A percentile compares a stretch with the other conserved stretches of the same genome.
phyloP scores from a whole-genome alignment of 148 eudicot species.

The Nepenthes gracilis region DNA sequence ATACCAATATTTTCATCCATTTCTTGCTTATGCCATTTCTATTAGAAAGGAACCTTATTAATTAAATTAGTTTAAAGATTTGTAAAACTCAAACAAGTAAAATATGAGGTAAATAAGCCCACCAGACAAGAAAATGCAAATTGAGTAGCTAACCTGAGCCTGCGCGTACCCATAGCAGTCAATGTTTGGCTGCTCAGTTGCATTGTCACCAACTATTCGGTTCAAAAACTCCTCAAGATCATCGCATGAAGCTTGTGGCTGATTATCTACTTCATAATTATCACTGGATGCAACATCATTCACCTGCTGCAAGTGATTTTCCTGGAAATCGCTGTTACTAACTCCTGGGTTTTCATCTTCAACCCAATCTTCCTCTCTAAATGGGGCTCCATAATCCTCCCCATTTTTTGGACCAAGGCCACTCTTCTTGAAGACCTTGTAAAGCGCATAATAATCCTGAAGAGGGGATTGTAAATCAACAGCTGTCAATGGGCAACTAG shows the following conservation, averaged over 20 bases:
- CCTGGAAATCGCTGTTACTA: conserved; percentile 10
- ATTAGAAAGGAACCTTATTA: too few species aligned
- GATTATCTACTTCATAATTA: conserved; percentile 6
- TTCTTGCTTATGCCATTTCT: too few species aligned
- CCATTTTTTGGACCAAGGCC: conserved; percentile 97
- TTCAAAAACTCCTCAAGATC: conserved; percentile 46
- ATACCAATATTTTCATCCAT: too few species aligned
- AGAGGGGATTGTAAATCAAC: neutral
- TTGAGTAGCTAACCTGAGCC: conserved; percentile 17
- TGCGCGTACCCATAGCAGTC: conserved; percentile 14
- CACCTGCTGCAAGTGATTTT: conserved; percentile 13
- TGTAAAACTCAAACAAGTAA: neutral
- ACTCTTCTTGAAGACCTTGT: conserved; percentile 86
- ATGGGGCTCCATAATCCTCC: conserved; percentile 93
- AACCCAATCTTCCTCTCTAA: conserved; percentile 86
- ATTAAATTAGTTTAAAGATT: neutral
- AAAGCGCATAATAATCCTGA: conserved; percentile 60
- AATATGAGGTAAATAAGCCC: neutral
- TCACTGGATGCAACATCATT: conserved; percentile 11
- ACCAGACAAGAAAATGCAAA: neutral
- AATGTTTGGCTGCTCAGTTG: conserved; percentile 13
- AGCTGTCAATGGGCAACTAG: neutral
- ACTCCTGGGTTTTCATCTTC: conserved; percentile 36
- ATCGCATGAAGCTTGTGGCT: conserved; percentile 11
- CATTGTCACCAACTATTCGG: conserved; percentile 17